phyloP scores from a whole-genome alignment of 257 asterid genomes.

The Verbascum thapsus region DNA sequence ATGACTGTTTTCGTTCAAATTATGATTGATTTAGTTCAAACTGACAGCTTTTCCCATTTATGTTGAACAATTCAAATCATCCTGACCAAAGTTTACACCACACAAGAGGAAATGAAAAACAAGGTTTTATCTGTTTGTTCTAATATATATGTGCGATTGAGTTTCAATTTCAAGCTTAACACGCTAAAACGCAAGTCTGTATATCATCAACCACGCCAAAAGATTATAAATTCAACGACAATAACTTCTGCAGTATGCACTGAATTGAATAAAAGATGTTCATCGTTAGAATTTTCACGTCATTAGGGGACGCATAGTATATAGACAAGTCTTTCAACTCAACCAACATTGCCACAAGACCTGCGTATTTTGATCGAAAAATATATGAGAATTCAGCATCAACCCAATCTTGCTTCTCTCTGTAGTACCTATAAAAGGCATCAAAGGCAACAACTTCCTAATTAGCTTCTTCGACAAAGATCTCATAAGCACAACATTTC shows the following conservation, averaged over 20 bases:
- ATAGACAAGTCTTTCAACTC: conserved; percentile 1
- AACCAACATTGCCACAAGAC: not conserved
- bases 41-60: too few relatives aligned
- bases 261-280: not conserved
- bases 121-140: not conserved
- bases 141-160: not conserved
- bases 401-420: conserved; percentile 83
- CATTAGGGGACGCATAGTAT: conserved; percentile 4
- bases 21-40: too few relatives aligned
- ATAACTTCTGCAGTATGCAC: not conserved
- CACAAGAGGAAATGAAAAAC: not conserved
- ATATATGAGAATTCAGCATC: conserved; percentile 23
- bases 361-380: too few relatives aligned
- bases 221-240: not conserved
- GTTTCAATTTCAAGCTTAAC: not conserved
- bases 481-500: not conserved
- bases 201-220: not conserved
- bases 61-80: too few relatives aligned
- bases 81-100: too few relatives aligned
- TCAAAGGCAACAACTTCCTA: not conserved
- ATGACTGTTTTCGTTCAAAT: too few relatives aligned
- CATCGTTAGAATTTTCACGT: not conserved
- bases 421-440: conserved; percentile 58
- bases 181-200: not conserved
- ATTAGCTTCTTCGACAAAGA: not conserved